Base-by-base conservation (phyloP, 1,139 yeast species). In the Diutina mesorugosa region DNA sequence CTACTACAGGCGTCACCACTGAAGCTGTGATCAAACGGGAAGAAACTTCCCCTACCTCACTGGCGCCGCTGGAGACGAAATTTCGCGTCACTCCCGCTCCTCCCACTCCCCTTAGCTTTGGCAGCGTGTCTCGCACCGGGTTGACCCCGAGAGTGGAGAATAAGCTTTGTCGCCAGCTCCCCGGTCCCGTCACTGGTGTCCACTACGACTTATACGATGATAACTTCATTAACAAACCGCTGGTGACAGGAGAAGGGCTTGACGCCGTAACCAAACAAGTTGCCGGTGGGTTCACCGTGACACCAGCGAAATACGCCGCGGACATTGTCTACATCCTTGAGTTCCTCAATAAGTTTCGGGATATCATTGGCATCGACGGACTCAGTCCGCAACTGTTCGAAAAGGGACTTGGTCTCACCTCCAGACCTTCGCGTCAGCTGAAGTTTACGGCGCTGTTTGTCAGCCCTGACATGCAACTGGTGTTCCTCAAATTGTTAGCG, bases 151-250 rank as follows among this genome's bases (percentile, higher is more conserved):
- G 45, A 7, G 53, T 50, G 53, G 53, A 67, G 26, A 65, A 67
- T 57, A 72, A 71, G 59, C 61, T 66, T 4, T 64, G 76, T 2
- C 62, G 77, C 54, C 72, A 71, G 57, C 66, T 71, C 21, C 78
- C 79, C 0, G 78, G 78, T 0, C 79, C 80, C 0, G 59, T 74
- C 47, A 65, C 74, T 3, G 71, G 72, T 0, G 61, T 76, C 38
- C 65, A 66, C 57, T 76, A 73, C 59, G 73, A 71, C 48, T 61
- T 70, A 9, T 76, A 76, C 57, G 79, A 76, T 59, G 78, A 74
- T 28, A 72, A 69, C 58, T 58, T 69, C 32, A 59, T 73, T 48
- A 59, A 60, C 14, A 65, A 32, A 9, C 28, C 67, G 4, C 57
- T 60, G 14, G 50, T 47, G 8, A 8, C 29, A 4, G 50, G 50